These are phyloP conservation scores for Iodosphaeria phyllophila DNA, from an alignment of 2,329 filamentous ascomycete species.

Conservation along the genomic window DNA sequence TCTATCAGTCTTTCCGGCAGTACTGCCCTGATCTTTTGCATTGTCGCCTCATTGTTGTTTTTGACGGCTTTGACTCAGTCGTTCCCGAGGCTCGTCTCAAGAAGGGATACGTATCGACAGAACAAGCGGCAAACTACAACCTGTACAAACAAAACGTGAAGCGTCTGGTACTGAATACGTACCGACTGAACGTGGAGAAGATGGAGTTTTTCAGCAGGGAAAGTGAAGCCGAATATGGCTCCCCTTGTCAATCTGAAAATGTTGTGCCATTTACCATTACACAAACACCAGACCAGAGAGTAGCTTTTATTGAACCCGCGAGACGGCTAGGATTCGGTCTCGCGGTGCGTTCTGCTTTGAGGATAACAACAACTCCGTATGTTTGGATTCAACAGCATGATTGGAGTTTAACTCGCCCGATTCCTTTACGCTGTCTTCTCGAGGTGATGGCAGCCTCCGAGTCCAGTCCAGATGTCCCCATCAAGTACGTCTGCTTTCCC, in stretches of 20 bases:
- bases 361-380: conserved; percentile 25
- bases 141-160: conserved; percentile 29
- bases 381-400: conserved; percentile 41
- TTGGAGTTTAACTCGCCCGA: conserved; percentile 26
- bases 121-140: conserved; percentile 21
- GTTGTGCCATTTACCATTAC: conserved; percentile 17
- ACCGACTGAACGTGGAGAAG: conserved; percentile 3
- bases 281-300: conserved; percentile 14
- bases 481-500: conserved; percentile 34
- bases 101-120: conserved; percentile 29
- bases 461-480: conserved; percentile 12
- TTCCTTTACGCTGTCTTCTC: conserved; percentile 25
- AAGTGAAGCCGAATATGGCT: conserved; percentile 29
- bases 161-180: conserved; percentile 17
- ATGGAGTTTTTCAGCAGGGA: conserved; percentile 4
- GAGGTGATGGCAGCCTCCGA: conserved; percentile 23
- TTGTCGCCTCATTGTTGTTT: conserved; percentile 29
- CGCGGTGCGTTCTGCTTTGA: conserved; percentile 30
- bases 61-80: conserved; percentile 32
- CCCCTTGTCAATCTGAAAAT: conserved; percentile 15
- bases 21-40: conserved; percentile 21
- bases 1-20: conserved; percentile 23
- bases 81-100: conserved; percentile 25
- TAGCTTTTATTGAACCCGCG: conserved; percentile 29
- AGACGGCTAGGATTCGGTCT: conserved; percentile 31